Conservation (phyloP, 176 grass and related monocot genomes). For the Carex cristatella region DNA sequence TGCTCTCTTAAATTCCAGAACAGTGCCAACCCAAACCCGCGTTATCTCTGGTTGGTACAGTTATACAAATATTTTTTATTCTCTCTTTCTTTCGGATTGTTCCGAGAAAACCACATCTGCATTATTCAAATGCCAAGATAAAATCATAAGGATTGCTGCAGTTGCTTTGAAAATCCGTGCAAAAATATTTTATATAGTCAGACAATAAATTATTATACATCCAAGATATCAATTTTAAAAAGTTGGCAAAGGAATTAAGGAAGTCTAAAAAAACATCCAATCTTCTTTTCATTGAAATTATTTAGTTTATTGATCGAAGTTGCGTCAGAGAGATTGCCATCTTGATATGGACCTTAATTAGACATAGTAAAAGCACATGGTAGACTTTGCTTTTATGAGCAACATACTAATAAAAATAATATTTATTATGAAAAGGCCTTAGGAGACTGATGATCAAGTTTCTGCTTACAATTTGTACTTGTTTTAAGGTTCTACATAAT, state of each 20-base stretch:
- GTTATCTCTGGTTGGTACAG: conserved; percentile 24
- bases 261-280: conserved; percentile 18
- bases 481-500: neutral
- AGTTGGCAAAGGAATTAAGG: conserved; percentile 22
- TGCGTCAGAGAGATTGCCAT: conserved; percentile 6
- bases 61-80: conserved; percentile 4
- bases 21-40: conserved; percentile 13
- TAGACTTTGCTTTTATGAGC: neutral
- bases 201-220: neutral
- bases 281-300: neutral
- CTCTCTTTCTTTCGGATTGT: neutral
- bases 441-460: neutral
- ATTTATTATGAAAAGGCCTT: neutral
- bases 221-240: conserved; percentile 10
- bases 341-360: neutral
- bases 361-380: neutral
- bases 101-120: neutral
- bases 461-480: neutral
- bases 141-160: neutral
- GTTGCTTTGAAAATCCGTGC: neutral
- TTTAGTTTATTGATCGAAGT: neutral
- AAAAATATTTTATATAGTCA: neutral
- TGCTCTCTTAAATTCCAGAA: conserved; percentile 6
- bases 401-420: neutral
- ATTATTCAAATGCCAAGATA: conserved; percentile 17